Base-by-base conservation (phyloP, 2,329 filamentous ascomycete genomes). In the Cladosporium sp. region DNA sequence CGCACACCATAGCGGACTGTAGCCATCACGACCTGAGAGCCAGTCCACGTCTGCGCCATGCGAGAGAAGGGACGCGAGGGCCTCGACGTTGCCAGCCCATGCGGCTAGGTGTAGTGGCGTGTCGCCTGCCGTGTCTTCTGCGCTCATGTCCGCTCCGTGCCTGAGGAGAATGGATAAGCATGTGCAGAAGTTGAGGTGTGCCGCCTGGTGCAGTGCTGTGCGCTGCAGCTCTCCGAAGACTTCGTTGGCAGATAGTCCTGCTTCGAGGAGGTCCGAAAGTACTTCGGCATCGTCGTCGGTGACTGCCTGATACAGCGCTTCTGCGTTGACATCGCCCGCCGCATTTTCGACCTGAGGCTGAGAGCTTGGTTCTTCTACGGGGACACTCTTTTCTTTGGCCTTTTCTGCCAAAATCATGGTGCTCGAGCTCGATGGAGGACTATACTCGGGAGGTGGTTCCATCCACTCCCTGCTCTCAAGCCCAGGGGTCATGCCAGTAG, bases 361-460 rank as follows among this genome's bases (percentile, higher is more conserved):
- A 12, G 61, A 56, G 10, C 57, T 53, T 4, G 39, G 9, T 10
- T 48, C 42, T 13, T 57, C 40, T 9, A 44, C 35, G n/a, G 36
- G 36, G 3, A 42, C 55, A 15, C 45, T 19, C 49, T 64, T 64
- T 34, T 39, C 24, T 25, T 66, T 60, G 15, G 44, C 35, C 44
- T 65, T 64, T 25, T 64, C 59, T 25, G 32, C 45, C 13, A 49
- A 35, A 19, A 60, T 25, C 2, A 57, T 32, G 2, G 47, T 36
- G 22, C 58, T 49, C 9, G 52, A 52, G 5, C 28, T 51, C 4
- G 57, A 42, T 5, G 63, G 60, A 20, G 66, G 64, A 17, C 61
- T 65, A 52, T 68, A 68, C 42, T 68, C 61, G n/a, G 66, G 66
- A 20, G 66, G 66, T 44, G 66, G 66, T 32, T 68, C 65, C 37